Evolutionary conservation across 768 basidiomycete genomes (phyloP), one percentile per base, ranked within the genome.

Genomic region (Mycena olivaceomarginata): DNA sequence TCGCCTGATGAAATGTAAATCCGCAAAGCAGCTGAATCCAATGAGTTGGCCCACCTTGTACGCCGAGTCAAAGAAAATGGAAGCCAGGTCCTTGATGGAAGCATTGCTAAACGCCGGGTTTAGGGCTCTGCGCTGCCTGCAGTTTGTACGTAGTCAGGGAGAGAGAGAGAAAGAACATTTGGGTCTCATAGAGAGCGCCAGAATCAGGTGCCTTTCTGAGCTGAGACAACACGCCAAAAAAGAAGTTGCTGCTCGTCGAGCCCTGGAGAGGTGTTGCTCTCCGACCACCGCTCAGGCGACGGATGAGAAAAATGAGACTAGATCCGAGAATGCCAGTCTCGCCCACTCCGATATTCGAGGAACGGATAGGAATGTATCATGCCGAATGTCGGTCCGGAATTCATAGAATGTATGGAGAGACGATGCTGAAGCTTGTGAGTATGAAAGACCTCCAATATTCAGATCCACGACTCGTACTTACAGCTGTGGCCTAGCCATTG

Each of bases 231-330:
- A 2, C 25, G 25, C 25, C 25, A 25, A 89, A 88, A 18, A 91
- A 31, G 66, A 86, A 83, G 73, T 86, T 91, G 41, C 79, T 80
- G 57, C 85, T 85, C 2, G 82, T 82, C 4, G 92, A 92, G 1
- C 90, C 91, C 4, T 81, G 78, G 43, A 92, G 85, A 9, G 78
- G 83, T 0, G 89, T 90, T 0, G 83, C 3, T 31, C 56, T 41
- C 31, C 56, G 25, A 25, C 25, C 25, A 25, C 53, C 15, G 5
- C 41, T 7, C 11, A 74, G 5, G 20, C 65, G 41, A 20, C 37
- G 56, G 16, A 40, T 4, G 40, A 74, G 40, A 15, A 25, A 48
- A 12, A 57, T 37, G 22, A 41, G 2, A 16, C 64, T 46, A 10
- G 71, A 65, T 65, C 16, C 62, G 39, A 72, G 48, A 8, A 72